Evolutionary conservation across 495 filamentous ascomycete genomes (phyloP), one percentile per base, ranked within the genome.

Genomic region (Penicillium egyptiacum): DNA sequence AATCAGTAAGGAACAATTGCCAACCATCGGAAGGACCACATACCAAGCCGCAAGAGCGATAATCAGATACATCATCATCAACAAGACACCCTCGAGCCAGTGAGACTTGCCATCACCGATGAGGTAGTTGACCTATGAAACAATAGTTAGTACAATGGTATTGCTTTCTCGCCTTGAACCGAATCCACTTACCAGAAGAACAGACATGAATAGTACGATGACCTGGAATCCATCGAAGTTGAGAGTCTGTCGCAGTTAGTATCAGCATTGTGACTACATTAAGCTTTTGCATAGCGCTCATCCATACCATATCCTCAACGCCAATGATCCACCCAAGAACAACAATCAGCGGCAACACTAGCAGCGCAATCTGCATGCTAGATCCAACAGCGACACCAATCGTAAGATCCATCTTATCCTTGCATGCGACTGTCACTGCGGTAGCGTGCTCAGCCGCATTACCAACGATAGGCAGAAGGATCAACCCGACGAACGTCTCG

Each of bases 391-490:
- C 88, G 12, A 95, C 90, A 25, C 90, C 89, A 57, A 93, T 92
- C 11, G 88, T 84, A 17, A 93, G 73, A 65, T 94, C 90, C 90
- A 94, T 94, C 69, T 94, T 95, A 70, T 93, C 90, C 78, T 94
- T 95, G 68, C 84, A 79, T 1, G 90, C 90, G 6, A 92, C 90
- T 0, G 89, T 93, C 23, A 95, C 88, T 20, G 90, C 89, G 2
- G 90, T 94, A 20, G 88, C 89, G 66, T 94, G 90, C 70, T 95
- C 90, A 6, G 90, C 90, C 5, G 90, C 90, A 65, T 95, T 94
- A 41, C 90, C 90, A 28, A 94, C 90, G 58, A 95, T 92, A n/a
- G 90, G 90, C 3, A 94, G 79, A 4, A 94, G 82, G 58, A 95
- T 92, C 59, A 95, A 72, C 45, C 90, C 89, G 49, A 94, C 87